These are phyloP conservation scores for Annulohypoxylon bovei DNA, from an alignment of 495 filamentous ascomycete species.

Conservation along the genomic window DNA sequence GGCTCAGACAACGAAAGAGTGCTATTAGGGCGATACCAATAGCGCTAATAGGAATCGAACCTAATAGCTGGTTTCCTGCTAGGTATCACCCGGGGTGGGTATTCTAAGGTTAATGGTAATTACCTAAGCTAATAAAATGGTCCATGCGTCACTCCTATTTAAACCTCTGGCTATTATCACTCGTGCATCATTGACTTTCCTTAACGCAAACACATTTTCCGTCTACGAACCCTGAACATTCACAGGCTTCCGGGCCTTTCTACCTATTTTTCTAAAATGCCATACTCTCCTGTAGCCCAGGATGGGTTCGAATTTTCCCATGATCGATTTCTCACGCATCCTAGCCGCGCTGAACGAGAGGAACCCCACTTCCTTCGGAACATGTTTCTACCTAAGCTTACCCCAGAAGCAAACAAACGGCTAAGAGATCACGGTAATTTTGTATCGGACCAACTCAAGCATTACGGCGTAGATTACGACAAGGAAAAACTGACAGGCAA, in stretches of 20 bases:
- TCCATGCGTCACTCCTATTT: too few species aligned
- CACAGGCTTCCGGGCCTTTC: too few species aligned
- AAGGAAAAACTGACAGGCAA: constrained; percentile 31
- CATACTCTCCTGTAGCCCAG: background rate
- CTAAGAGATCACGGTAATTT: constrained; percentile 9
- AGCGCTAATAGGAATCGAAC: too few species aligned
- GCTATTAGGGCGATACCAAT: too few species aligned
- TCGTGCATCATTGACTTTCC: too few species aligned
- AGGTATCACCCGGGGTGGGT: background rate
- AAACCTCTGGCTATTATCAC: too few species aligned
- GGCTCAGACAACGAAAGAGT: too few species aligned
- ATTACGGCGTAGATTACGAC: constrained; percentile 35
- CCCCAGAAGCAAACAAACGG: background rate
- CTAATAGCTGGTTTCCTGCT: background rate
- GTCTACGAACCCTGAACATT: too few species aligned
- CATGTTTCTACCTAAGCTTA: constrained; percentile 30
- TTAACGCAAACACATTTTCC: too few species aligned
- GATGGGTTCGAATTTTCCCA: constrained; percentile 25
- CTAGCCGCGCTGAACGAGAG: constrained; percentile 11
- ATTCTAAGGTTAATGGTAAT: too few species aligned
- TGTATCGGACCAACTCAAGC: constrained; percentile 26
- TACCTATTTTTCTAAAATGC: too few species aligned
- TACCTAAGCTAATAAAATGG: too few species aligned
- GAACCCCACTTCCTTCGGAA: constrained; percentile 20
- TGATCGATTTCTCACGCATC: constrained; percentile 10